Evolutionary conservation across 495 filamentous ascomycete species (phyloP).

Genomic region (Aspergillus mulundensis): DNA sequence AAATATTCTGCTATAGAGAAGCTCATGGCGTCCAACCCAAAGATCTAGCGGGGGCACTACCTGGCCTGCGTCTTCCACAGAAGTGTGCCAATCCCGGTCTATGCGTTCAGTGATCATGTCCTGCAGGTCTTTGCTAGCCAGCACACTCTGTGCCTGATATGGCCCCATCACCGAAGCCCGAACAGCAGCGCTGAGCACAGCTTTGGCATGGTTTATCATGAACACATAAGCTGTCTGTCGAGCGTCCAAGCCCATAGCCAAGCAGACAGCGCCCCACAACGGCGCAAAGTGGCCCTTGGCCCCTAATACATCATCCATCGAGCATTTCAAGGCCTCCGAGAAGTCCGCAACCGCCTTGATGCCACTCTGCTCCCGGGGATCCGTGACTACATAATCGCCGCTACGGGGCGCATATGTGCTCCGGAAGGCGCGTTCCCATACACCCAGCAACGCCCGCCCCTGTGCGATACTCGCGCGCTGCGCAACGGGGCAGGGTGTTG

Average conservation of each 20-base stretch:
- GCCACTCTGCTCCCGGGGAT: conserved; percentile 18
- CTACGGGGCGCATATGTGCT: conserved; percentile 23
- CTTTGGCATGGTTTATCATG: conserved; percentile 82
- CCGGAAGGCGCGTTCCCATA: conserved; percentile 81
- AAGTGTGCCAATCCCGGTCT: conserved; percentile 51
- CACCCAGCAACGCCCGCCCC: conserved; percentile 74
- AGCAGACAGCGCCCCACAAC: conserved; percentile 70
- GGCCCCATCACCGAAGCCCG: conserved; percentile 85
- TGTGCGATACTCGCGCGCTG: conserved; percentile 80
- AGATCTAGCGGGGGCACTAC: conserved; percentile 82
- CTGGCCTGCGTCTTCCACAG: conserved; percentile 82
- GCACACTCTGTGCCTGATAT: conserved; percentile 81
- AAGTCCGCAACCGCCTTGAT: conserved; percentile 33
- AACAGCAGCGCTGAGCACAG: conserved; percentile 83
- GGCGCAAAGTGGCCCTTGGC: conserved; percentile 70
- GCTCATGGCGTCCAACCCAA: conserved; percentile 91
- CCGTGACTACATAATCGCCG: conserved; percentile 1
- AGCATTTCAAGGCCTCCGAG: conserved; percentile 36
- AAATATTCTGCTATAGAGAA: conserved; percentile 94
- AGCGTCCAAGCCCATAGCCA: conserved; percentile 55
- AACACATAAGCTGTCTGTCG: conserved; percentile 79
- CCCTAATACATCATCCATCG: conserved; percentile 28
- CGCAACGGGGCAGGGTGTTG: conserved; percentile 80
- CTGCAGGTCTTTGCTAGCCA: conserved; percentile 65
- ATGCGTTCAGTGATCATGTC: conserved; percentile 58